phyloP scores from a whole-genome alignment of 1,139 yeast species.

The Hemisphaericaspora lyxosophila region DNA sequence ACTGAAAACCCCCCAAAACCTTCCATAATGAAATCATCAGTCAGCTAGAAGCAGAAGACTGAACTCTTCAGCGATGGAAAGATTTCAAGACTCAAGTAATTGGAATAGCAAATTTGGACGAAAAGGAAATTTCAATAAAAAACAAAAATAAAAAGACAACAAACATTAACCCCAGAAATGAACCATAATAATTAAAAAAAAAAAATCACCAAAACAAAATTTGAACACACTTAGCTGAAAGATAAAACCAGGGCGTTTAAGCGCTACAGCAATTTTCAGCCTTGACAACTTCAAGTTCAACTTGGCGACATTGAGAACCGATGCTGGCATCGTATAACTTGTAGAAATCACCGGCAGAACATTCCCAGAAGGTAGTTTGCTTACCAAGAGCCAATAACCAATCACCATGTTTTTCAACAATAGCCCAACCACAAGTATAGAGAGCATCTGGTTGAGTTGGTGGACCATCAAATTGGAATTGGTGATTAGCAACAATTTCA shows the following conservation, averaged over 20 bases:
- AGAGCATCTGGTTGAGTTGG: conserved; percentile 27
- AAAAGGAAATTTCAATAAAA: neutral
- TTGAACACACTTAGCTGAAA: neutral
- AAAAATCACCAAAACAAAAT: neutral
- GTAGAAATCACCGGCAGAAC: conserved; percentile 45
- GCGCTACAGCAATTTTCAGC: conserved; percentile 28
- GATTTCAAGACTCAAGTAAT: no score
- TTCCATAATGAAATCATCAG: no score
- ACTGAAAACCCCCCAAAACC: neutral
- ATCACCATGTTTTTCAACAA: conserved; percentile 20
- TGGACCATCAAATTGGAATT: conserved; percentile 48
- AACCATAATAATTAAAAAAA: neutral
- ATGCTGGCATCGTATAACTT: conserved; percentile 43
- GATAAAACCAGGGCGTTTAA: neutral
- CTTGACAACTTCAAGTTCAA: conserved; percentile 34
- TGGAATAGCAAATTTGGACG: neutral
- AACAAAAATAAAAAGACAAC: neutral
- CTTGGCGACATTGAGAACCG: conserved; percentile 38
- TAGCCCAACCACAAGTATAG: conserved; percentile 17
- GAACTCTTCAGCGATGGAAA: no score
- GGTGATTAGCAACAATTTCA: conserved; percentile 45
- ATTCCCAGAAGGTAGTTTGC: conserved; percentile 27
- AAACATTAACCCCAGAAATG: neutral
- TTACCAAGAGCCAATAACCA: conserved; percentile 15
- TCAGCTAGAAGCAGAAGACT: no score